These are phyloP conservation scores for Trypanosoma boissoni DNA, from an alignment of 208 protist species.

Conservation along the genomic window DNA sequence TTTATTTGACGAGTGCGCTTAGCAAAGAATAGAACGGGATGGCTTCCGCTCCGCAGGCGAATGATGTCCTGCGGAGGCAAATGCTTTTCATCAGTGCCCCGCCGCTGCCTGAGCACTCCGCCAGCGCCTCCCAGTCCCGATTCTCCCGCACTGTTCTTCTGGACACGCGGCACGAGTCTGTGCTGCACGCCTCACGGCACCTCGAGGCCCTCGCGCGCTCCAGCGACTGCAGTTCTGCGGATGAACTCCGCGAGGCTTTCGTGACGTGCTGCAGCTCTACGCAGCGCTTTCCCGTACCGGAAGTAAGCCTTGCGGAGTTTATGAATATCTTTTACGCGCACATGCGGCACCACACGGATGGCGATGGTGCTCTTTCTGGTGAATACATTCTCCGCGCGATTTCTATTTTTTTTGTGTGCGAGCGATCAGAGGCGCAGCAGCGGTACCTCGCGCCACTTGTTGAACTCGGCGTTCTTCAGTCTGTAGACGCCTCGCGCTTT, in stretches of 20 bases:
- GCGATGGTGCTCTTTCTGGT: conserved; percentile 8
- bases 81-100: conserved; percentile 24
- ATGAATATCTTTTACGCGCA: conserved; percentile 17
- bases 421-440: conserved; percentile 16
- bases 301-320: conserved; percentile 23
- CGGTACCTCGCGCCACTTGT: conserved; percentile 20
- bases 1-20: background rate
- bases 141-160: conserved; percentile 17
- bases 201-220: conserved; percentile 10
- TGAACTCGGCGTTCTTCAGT: conserved; percentile 12
- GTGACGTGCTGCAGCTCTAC: conserved; percentile 14
- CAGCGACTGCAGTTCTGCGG: background rate
- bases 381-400: conserved; percentile 26
- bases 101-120: background rate
- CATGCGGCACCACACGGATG: conserved; percentile 21
- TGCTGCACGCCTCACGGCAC: conserved; percentile 17
- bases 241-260: conserved; percentile 14
- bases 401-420: conserved; percentile 18
- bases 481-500: conserved; percentile 6
- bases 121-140: background rate
- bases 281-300: conserved; percentile 11
- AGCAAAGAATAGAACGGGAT: background rate
- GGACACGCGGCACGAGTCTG: conserved; percentile 14
- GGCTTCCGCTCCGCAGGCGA: conserved; percentile 6
- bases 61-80: conserved; percentile 16